Evolutionary conservation across 805 yeast species (phyloP).

Genomic region (Wickerhamomyces xylosicus): DNA sequence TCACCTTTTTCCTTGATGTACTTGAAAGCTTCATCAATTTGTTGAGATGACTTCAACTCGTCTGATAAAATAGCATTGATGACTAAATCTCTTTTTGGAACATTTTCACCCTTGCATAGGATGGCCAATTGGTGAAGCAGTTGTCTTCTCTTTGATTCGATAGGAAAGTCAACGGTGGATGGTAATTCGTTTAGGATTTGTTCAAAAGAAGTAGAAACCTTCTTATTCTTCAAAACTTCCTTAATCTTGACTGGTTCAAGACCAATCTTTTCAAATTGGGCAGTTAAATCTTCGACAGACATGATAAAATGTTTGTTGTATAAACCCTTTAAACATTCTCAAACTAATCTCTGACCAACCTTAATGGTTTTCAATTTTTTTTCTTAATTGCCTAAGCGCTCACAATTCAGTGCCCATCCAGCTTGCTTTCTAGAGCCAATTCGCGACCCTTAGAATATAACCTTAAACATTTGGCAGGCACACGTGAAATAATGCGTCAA

Average conservation of each 20-base stretch:
- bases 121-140: slow-evolving; percentile 73
- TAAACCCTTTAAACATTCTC: no score
- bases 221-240: slow-evolving; percentile 78
- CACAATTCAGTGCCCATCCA: no score
- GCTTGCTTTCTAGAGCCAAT: no score
- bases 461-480: no score
- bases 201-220: slow-evolving; percentile 63
- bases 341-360: no score
- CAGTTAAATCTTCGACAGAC: slow-evolving; percentile 25
- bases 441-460: no score
- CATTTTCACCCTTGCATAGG: slow-evolving; percentile 44
- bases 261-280: slow-evolving; percentile 36
- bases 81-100: slow-evolving; percentile 39
- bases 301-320: background rate
- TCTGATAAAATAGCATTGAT: slow-evolving; percentile 55
- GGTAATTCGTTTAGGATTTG: slow-evolving; percentile 41
- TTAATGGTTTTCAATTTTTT: no score
- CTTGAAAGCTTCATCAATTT: slow-evolving; percentile 72
- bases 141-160: slow-evolving; percentile 52
- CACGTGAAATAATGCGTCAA: no score
- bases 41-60: slow-evolving; percentile 55
- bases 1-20: slow-evolving; percentile 49
- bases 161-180: slow-evolving; percentile 20
- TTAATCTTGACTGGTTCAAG: slow-evolving; percentile 64
- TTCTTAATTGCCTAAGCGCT: no score